Conservation (phyloP, 345 rosid genomes). For the Salix dunnii region DNA sequence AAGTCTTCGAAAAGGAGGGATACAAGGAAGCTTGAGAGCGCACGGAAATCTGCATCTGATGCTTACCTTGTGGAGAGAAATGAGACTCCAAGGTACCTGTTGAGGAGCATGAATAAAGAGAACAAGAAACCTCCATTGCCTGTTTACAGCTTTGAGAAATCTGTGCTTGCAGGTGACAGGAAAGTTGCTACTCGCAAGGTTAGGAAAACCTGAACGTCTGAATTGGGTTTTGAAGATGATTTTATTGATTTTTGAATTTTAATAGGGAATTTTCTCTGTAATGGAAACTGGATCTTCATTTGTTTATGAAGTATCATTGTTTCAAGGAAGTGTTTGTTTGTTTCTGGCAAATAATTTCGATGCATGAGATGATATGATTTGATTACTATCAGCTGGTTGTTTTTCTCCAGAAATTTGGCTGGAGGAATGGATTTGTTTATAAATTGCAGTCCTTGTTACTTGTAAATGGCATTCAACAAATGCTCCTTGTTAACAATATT, state of each 20-base stretch:
- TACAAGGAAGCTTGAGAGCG: constrained; percentile 43
- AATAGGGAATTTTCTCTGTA: neutral
- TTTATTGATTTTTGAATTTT: neutral
- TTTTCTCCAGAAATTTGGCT: neutral
- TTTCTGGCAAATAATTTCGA: neutral
- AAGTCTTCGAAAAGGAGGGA: constrained; percentile 60
- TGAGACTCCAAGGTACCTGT: constrained; percentile 54
- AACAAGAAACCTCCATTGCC: constrained; percentile 64
- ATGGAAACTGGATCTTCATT: neutral
- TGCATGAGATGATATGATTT: neutral
- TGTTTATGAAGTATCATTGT: neutral
- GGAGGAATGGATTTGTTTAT: neutral
- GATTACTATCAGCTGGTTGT: neutral
- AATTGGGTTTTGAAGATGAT: neutral
- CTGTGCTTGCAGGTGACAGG: constrained; percentile 23
- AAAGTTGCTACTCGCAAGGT: constrained; percentile 26
- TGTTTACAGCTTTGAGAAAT: constrained; percentile 20
- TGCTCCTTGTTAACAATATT: no score
- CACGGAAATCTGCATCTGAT: constrained; percentile 49
- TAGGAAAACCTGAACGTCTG: constrained; percentile 26
- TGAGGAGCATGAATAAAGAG: constrained; percentile 79
- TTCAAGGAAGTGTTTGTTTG: neutral
- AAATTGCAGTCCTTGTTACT: neutral
- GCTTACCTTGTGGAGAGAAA: constrained; percentile 44
- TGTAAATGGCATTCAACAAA: neutral